Percentiles rank a stretch among this genome's conserved stretches.
Evolutionary conservation across 306 rosid species (phyloP).

Genomic region (Hippophae tibetana): DNA sequence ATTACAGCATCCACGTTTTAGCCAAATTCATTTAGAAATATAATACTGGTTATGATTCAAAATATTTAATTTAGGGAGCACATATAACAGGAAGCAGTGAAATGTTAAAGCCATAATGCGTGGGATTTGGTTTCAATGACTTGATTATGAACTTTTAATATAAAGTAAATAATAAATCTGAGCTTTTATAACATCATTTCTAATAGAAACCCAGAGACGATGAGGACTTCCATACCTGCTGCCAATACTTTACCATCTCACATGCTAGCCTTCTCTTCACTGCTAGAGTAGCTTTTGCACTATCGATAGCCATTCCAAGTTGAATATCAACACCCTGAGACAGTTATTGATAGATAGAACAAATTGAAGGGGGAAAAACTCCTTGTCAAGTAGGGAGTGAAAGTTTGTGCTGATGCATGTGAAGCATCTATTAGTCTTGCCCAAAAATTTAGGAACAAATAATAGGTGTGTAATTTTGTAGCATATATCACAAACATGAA

Average conservation of each 20-base stretch:
- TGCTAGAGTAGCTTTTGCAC: conserved; percentile 96
- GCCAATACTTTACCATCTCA: conserved; percentile 98
- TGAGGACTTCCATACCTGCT: conserved; percentile 51
- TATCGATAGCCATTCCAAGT: conserved; percentile 95
- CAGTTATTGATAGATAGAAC: conserved; percentile 16
- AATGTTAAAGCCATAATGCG: no score
- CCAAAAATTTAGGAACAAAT: neutral
- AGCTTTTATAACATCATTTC: conserved; percentile 1
- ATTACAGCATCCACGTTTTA: no score
- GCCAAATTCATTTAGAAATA: no score
- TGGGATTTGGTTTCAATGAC: no score
- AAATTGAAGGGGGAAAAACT: conserved; percentile 6
- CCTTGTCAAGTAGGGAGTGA: neutral
- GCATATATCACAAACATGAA: neutral
- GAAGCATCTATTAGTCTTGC: neutral
- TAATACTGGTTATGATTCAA: no score
- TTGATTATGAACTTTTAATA: no score
- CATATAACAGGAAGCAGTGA: no score
- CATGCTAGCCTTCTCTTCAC: conserved; percentile 98
- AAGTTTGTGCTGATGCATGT: neutral
- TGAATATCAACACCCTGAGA: conserved; percentile 85
- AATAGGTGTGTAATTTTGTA: neutral
- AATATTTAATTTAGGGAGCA: no score
- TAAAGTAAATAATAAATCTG: neutral
- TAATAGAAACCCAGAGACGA: neutral